These are phyloP conservation scores for Schoenoplectus tabernaemontani DNA, from an alignment of 202 grass and related monocot genomes.

Conservation along the genomic window DNA sequence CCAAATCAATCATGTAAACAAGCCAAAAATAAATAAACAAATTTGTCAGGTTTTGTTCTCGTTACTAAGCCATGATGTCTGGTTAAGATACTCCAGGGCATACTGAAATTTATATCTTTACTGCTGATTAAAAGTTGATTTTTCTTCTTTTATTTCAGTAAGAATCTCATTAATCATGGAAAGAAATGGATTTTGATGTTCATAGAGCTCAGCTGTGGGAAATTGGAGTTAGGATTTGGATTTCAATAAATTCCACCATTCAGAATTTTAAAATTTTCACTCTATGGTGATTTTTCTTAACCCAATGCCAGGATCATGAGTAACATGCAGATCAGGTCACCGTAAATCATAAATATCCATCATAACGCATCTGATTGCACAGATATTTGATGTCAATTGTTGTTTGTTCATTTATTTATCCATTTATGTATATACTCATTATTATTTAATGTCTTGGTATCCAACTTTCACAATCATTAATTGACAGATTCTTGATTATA, in stretches of 20 bases:
- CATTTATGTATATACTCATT: background rate
- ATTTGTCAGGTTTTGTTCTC: background rate
- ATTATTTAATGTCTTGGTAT: background rate
- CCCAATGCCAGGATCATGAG: too few relatives aligned
- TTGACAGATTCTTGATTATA: background rate
- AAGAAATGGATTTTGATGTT: background rate
- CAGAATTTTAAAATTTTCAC: too few relatives aligned
- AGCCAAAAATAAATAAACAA: too few relatives aligned
- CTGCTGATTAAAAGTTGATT: too few relatives aligned
- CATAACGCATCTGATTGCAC: background rate
- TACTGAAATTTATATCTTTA: background rate
- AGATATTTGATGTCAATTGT: background rate
- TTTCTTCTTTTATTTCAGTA: background rate
- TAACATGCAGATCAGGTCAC: too few relatives aligned
- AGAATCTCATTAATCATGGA: too few relatives aligned
- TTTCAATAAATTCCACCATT: too few relatives aligned
- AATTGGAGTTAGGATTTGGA: background rate
- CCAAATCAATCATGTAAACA: background rate
- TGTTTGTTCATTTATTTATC: background rate
- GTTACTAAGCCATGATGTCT: background rate
- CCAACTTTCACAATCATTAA: background rate
- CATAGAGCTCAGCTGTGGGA: background rate
- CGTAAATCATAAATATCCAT: background rate
- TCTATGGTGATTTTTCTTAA: too few relatives aligned
- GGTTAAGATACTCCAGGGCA: background rate